phyloP scores from a whole-genome alignment of 805 yeast genomes.

The Saccharomycopsis fodiens region DNA sequence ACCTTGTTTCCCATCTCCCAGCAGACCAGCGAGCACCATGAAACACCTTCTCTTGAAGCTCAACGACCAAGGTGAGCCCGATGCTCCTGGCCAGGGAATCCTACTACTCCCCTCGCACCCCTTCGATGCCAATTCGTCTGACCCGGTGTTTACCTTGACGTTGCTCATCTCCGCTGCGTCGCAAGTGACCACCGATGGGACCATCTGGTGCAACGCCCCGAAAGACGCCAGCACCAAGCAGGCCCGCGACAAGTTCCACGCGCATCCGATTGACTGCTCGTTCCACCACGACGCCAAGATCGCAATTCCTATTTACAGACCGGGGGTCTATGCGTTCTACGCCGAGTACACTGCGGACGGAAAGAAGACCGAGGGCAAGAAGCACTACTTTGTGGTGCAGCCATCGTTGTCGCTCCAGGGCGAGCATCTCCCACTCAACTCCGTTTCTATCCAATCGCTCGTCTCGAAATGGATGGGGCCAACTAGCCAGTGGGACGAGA shows the following conservation, averaged over 20 bases:
- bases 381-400: slow-evolving; percentile 65
- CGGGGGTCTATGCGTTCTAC: slow-evolving; percentile 79
- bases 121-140: slow-evolving; percentile 19
- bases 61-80: slow-evolving; percentile 17
- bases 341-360: slow-evolving; percentile 43
- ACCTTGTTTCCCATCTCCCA: too few relatives aligned
- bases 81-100: slow-evolving; percentile 11
- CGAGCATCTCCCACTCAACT: slow-evolving; percentile 59
- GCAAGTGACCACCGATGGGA: slow-evolving; percentile 61
- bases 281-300: slow-evolving; percentile 59
- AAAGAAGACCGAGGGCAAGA: slow-evolving; percentile 43
- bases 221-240: slow-evolving; percentile 24
- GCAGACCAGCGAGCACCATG: too few relatives aligned
- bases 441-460: slow-evolving; percentile 75
- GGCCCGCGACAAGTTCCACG: slow-evolving; percentile 47
- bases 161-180: slow-evolving; percentile 72
- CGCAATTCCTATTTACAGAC: slow-evolving; percentile 51
- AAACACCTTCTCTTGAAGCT: slow-evolving; percentile 14
- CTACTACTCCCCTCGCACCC: slow-evolving; percentile 16
- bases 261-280: slow-evolving; percentile 42
- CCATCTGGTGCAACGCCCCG: slow-evolving; percentile 70
- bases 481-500: slow-evolving; percentile 52
- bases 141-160: slow-evolving; percentile 42
- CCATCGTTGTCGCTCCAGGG: slow-evolving; percentile 55
- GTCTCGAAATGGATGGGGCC: slow-evolving; percentile 90